Evolutionary conservation across 179 eudicot genomes (phyloP).

Genomic region (Carnegiea gigantea): DNA sequence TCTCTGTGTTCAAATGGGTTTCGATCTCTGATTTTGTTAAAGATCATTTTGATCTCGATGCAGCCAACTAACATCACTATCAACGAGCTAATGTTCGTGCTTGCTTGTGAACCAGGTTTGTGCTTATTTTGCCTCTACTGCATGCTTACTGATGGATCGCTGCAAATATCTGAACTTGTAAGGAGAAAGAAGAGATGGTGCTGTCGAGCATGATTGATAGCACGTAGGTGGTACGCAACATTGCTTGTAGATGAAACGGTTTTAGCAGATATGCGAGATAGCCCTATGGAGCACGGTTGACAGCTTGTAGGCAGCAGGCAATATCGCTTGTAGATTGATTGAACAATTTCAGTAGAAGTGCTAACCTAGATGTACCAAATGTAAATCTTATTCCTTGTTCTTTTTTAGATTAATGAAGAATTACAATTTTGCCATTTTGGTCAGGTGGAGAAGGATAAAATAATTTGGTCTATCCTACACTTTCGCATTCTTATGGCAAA

Average conservation of each 20-base stretch:
- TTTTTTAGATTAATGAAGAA: not conserved
- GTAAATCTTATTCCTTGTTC: not conserved
- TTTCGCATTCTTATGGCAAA: too few relatives aligned
- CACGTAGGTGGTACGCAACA: constrained; percentile 22
- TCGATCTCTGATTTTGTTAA: not conserved
- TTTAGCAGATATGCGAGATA: too few relatives aligned
- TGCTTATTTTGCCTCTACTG: constrained; percentile 79
- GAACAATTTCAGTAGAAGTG: not conserved
- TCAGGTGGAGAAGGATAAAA: not conserved
- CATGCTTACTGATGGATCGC: constrained; percentile 65
- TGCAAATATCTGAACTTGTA: constrained; percentile 39
- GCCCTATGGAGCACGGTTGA: constrained; percentile 24
- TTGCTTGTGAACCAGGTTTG: constrained; percentile 50
- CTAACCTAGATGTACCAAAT: constrained; percentile 3
- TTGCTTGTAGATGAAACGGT: constrained; percentile 23
- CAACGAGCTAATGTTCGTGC: not conserved
- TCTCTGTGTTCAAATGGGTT: not conserved
- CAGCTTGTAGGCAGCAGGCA: constrained; percentile 26
- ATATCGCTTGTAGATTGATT: constrained; percentile 19
- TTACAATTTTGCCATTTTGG: not conserved
- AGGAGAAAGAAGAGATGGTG: constrained; percentile 45
- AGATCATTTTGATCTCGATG: not conserved
- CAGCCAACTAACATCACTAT: too few relatives aligned
- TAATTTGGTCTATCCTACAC: not conserved
- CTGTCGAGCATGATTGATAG: constrained; percentile 41